Conservation (phyloP, 2,329 filamentous ascomycete species). For the Exophiala lecanii-corni region DNA sequence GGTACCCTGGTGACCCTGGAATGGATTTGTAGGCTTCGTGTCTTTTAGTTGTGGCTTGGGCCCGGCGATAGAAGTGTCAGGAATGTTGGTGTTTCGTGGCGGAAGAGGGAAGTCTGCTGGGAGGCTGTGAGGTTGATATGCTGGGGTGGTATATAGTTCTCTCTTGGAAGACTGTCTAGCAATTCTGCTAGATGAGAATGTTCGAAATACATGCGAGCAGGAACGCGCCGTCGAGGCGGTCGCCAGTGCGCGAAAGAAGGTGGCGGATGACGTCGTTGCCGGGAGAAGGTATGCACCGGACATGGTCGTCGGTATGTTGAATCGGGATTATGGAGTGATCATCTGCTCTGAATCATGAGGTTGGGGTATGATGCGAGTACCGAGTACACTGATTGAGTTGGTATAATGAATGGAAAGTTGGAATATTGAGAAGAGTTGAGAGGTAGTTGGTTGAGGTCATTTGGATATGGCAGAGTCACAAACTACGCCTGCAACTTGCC, state of each 20-base stretch:
- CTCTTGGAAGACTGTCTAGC: slow-evolving; percentile 50
- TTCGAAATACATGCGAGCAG: slow-evolving; percentile 39
- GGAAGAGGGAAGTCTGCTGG: slow-evolving; percentile 50
- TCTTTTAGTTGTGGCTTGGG: slow-evolving; percentile 46
- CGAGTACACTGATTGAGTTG: too few relatives aligned
- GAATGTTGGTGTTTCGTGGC: slow-evolving; percentile 54
- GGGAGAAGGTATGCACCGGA: slow-evolving; percentile 36
- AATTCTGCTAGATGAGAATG: slow-evolving; percentile 45
- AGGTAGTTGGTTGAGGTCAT: not conserved
- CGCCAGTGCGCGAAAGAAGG: slow-evolving; percentile 36
- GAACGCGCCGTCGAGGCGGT: slow-evolving; percentile 35
- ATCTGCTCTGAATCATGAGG: not conserved
- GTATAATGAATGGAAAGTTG: too few relatives aligned
- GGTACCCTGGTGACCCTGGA: slow-evolving; percentile 18
- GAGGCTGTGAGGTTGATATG: slow-evolving; percentile 59
- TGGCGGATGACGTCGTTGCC: slow-evolving; percentile 45
- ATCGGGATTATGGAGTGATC: too few relatives aligned
- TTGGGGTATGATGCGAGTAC: not conserved
- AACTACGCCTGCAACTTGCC: not conserved
- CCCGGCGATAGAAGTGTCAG: slow-evolving; percentile 58
- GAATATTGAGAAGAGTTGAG: too few relatives aligned
- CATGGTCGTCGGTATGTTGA: slow-evolving; percentile 30
- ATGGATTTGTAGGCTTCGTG: slow-evolving; percentile 42
- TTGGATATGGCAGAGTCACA: too few relatives aligned
- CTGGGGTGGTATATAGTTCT: slow-evolving; percentile 53